Evolutionary conservation across 1,284 basidiomycete genomes (phyloP).

Genomic region (Dichomitus squalens): DNA sequence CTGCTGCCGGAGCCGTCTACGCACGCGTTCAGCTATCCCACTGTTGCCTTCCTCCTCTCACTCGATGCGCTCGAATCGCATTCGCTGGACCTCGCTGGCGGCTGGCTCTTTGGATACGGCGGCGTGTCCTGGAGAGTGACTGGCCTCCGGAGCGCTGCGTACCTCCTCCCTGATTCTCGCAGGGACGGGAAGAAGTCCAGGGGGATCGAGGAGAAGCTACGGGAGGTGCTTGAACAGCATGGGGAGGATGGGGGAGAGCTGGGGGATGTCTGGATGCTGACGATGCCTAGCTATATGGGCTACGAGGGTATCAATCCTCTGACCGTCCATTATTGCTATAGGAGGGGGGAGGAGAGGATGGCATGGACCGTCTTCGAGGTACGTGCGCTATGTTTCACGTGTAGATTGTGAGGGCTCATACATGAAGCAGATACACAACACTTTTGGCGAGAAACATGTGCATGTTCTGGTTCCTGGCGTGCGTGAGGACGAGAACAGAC

Average conservation of each 20-base stretch:
- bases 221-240: conserved; percentile 36
- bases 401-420: background rate
- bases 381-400: background rate
- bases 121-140: conserved; percentile 45
- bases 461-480: conserved; percentile 53
- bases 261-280: conserved; percentile 69
- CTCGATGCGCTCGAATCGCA: conserved; percentile 57
- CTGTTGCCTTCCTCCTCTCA: conserved; percentile 62
- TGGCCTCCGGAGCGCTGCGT: conserved; percentile 49
- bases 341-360: conserved; percentile 33
- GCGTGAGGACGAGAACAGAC: conserved; percentile 42
- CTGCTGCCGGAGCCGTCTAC: conserved; percentile 52
- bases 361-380: conserved; percentile 65
- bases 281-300: conserved; percentile 74
- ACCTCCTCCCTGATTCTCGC: conserved; percentile 40
- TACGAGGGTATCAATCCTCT: conserved; percentile 78
- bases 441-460: conserved; percentile 74
- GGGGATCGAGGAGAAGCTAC: conserved; percentile 44
- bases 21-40: conserved; percentile 68
- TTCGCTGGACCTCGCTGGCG: conserved; percentile 50
- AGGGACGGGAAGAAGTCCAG: conserved; percentile 9
- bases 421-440: conserved; percentile 67
- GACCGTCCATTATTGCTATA: conserved; percentile 74
- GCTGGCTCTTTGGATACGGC: conserved; percentile 57
- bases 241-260: conserved; percentile 28